These are phyloP conservation scores for Omphalotus olearius DNA, from an alignment of 1,284 basidiomycete genomes.

Conservation along the genomic window DNA sequence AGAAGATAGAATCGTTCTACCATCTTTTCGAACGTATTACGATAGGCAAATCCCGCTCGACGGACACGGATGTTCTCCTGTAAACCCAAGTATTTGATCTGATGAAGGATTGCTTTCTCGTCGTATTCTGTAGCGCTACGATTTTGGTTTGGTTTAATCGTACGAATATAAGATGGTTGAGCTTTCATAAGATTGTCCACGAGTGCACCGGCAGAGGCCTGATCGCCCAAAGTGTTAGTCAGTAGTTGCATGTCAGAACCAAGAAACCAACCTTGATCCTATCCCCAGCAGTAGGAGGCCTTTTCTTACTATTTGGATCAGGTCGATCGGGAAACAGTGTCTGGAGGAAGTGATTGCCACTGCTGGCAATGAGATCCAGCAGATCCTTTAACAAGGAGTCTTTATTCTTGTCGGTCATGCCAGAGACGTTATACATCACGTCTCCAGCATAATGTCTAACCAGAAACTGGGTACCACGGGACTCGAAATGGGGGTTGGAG, in stretches of 20 bases:
- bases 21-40: constrained; percentile 99
- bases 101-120: constrained; percentile 91
- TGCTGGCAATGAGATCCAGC: constrained; percentile 82
- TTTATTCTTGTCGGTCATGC: constrained; percentile 99
- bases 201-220: constrained; percentile 88
- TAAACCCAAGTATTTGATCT: constrained; percentile 98
- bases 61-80: constrained; percentile 99
- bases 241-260: constrained; percentile 1
- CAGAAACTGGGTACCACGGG: constrained; percentile 87
- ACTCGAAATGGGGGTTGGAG: constrained; percentile 87
- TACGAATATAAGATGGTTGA: constrained; percentile 97
- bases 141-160: constrained; percentile 99
- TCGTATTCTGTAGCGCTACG: constrained; percentile 93
- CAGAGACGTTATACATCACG: constrained; percentile 95
- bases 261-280: constrained; percentile 79
- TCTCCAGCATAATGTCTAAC: constrained; percentile 97
- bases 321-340: constrained; percentile 91
- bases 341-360: constrained; percentile 83
- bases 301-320: constrained; percentile 96
- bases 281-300: constrained; percentile 96
- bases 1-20: constrained; percentile 96
- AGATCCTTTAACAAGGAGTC: constrained; percentile 95
- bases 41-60: constrained; percentile 95
- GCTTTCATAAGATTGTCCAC: constrained; percentile 96
- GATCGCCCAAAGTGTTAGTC: constrained; percentile 10